Base-by-base conservation (phyloP, 2,329 filamentous ascomycete genomes). In the Neopestalotiopsis clavispora region DNA sequence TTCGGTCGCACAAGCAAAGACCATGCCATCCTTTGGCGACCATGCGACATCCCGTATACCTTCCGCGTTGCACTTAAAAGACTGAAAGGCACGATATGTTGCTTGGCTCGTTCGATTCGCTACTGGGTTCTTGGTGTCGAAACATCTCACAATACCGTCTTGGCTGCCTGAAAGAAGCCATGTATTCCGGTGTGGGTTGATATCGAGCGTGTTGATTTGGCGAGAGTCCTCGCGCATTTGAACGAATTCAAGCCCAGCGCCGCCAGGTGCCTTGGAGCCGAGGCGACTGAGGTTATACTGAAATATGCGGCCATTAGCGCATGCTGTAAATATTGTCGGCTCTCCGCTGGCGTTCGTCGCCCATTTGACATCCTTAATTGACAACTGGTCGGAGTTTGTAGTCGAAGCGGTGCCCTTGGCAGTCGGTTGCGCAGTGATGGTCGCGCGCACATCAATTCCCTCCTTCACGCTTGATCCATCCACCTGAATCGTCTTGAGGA, bases 1-100 rank as follows among this genome's bases (percentile, higher is more conserved):
- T 70, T 91, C 89, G 0, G 89, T 91, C 64, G 86, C 89, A 76
- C 89, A 91, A 23, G 89, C 89, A 78, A 91, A 90, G 69, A 87
- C 82, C 73, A 89, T 84, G 5, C 88, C 89, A 64, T 89, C 85
- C 42, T 82, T 86, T 6, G 89, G 89, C 14, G 88, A 90, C 89
- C 89, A 91, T 72, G 89, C 85, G n/a, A 91, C 86, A 74, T 90
- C 86, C 32, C 87, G 84, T 40, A 91, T 86, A 38, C 84, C 83
- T 67, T 88, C 87, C n/a, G 84, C 83, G 71, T 86, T 87, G 76
- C 84, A 84, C 70, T 81, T 82, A 76, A 85, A 85, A 68, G 83
- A 74, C 75, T 82, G 80, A 75, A 85, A 71, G 72, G 83, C 78
- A 17, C 84, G 81, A 73, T 87, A 89, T 0, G 85, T 87, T 30